Evolutionary conservation across 1,284 basidiomycete species (phyloP), one percentile per base, ranked within the genome.

Genomic region (Calocybe gambosa): DNA sequence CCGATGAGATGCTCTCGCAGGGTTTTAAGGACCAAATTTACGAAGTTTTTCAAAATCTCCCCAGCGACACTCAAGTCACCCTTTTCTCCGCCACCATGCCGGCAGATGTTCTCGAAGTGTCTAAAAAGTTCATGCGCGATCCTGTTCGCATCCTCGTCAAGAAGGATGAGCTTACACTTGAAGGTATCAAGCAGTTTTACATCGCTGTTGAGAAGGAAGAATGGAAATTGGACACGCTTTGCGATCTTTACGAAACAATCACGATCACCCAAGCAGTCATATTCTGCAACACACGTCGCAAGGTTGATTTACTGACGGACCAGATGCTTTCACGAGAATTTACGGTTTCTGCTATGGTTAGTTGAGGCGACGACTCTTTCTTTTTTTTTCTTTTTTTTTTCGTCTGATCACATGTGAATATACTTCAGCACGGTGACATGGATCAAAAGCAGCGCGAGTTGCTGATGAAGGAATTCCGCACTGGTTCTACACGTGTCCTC

Each of bases 131-230:
- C 74, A 93, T 93, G 90, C 82, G 87, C 57, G 90, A 93, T 60
- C 90, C 91, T 51, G 78, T 93, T 66, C 79, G 89, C 50, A 93
- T 93, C 61, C 82, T 93, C 58, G 89, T 93, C 71, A 93, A 93
- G 83, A 75, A 86, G 57, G 90, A 93, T 64, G 89, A 93, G 67
- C 69, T 91, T 60, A 92, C 89, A 29, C 81, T 93, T 43, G 88
- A 93, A 66, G 89, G 89, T 84, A 92, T 93, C 76, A 91, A 91
- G 72, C 90, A 93, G 67, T 93, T 93, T 74, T 91, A 89, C 74
- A 89, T 93, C 57, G 89, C 89, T 50, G 89, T 93, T 48, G 89
- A 93, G 70, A 92, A 92, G 75, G 89, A 93, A 68, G 90, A 93
- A 61, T 92, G 89, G 89, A 93, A 93, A 70, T 75, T 93, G 55